Base-by-base conservation (phyloP, 106 monocot species). In the Alisma plantagoaquatica region DNA sequence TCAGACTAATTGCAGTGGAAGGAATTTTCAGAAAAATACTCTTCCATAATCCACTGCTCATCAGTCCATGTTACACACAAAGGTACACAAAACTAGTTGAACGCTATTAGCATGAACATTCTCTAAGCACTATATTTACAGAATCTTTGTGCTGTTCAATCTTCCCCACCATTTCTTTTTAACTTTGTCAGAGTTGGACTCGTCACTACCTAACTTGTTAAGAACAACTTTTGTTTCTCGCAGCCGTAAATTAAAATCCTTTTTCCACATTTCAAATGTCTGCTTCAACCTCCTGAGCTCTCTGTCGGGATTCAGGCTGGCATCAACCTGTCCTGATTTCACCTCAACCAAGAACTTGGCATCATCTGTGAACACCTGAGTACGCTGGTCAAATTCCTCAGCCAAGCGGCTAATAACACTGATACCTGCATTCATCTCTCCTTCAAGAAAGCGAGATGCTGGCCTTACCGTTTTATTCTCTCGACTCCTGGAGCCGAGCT, bases 311-410 rank as follows among this genome's bases (percentile, higher is more conserved):
- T 92, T 78, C 49, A 86, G 17, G 45, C 64, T 81, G 17, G 85
- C 85, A 30, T 82, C 81, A 1, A 68, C 75, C 54, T 92, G 69
- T 10, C 91, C 91, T 0, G 91, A 78, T 66, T 92, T 92, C 22
- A 86, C 86, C 66, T 92, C 91, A 14, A 92, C 72, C 42, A 92
- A 30, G 54, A 92, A 86, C 63, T 72, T 80, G 0, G 77, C 70
- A 44, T 92, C 81, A 23, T 92, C 86, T 10, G 65, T 70, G 23
- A 92, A 86, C 2, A 92, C 81, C 56, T 78, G 77, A 1, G 62
- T 71, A 19, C 81, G 68, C 38, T 86, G 85, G 33, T 81, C 85
- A 25, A 85, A 78, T 52, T 91, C 91, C 35, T 91, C 75, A 0
- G 77, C 69, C 41, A 91, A 26, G 21, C 75, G 80, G 25, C 66